Base-by-base conservation (phyloP, 1,284 basidiomycete genomes). In the Ceratobasidium papillatum region DNA sequence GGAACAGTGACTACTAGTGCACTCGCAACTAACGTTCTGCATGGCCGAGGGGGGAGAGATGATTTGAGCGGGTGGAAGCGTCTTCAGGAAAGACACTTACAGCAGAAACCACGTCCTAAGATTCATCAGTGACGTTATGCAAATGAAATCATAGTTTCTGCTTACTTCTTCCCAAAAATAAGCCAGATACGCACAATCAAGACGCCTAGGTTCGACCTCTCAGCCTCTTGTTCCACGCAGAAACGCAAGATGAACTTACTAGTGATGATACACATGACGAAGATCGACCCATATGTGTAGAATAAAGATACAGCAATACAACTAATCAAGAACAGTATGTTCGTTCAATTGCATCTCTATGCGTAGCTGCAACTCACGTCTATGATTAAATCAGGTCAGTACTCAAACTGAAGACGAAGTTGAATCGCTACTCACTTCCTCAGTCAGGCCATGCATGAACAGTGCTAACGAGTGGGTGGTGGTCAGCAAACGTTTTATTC, bases 141-240 rank as follows among this genome's bases (percentile, higher is more conserved):
- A 47, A n/a, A 19, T 12, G 19, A 47, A 47, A n/a, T 14, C 32
- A 5, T 14, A 36, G 47, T 4, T 8, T 7, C 22, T 51, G 36
- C 63, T 19, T 22, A 66, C 63, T 32, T 45, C 34, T 66, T 66
- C 11, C 63, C 63, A 27, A 32, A 66, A 11, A 66, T 66, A 2
- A 66, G n/a, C 63, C 63, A 66, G 51, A 66, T 32, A 12, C 63
- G 63, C 17, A 52, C 63, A 25, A 66, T 52, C 47, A 66, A 52
- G 12, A 52, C 38, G 38, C 7, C 63, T 66, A 22, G 11, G 30
- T 32, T 25, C 4, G 3, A 19, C 7, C 8, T n/a, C n/a, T 49
- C 8, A 66, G 47, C 17, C 22, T n/a, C 45, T 11, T 11, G 8
- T 17, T 41, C 45, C 3, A n/a, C 45, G 3, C 11, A n/a, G 19